A percentile compares a stretch with the other conserved stretches of the same genome.
These are phyloP conservation scores for Coix lacrymajobi DNA, from an alignment of 176 grass and related monocot genomes.

Conservation along the genomic window DNA sequence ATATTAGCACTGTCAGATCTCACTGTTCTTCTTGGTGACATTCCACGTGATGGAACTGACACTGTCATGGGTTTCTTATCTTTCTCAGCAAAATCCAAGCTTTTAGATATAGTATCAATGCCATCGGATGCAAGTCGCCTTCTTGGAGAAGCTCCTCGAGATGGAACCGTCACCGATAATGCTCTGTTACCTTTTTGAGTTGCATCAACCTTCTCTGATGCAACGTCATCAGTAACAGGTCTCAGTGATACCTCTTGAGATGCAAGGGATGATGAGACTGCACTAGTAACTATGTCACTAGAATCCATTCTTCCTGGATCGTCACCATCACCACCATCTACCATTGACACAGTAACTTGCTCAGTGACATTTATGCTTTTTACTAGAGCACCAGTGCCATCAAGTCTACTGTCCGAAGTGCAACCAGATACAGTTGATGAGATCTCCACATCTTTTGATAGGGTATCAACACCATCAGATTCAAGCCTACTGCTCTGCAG, in stretches of 20 bases:
- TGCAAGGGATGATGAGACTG: slow-evolving; percentile 20
- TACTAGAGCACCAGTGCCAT: slow-evolving; percentile 15
- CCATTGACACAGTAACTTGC: not conserved
- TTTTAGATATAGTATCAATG: slow-evolving; percentile 36
- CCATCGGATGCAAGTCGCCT: slow-evolving; percentile 39
- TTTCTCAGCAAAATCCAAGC: slow-evolving; percentile 41
- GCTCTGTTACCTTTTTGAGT: slow-evolving; percentile 14
- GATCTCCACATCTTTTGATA: slow-evolving; percentile 5
- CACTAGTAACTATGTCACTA: slow-evolving; percentile 13
- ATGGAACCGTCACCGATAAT: slow-evolving; percentile 39
- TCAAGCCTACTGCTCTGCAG: not conserved
- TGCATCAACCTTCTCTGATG: slow-evolving; percentile 15
- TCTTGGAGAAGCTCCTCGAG: slow-evolving; percentile 50
- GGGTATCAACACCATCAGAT: not conserved
- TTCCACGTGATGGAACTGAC: slow-evolving; percentile 32
- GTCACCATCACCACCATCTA: slow-evolving; percentile 13
- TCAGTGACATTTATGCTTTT: slow-evolving; percentile 14
- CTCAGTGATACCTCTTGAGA: slow-evolving; percentile 20
- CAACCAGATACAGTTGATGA: slow-evolving; percentile 18
- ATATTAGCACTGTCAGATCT: slow-evolving; percentile 31
- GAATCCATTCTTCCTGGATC: slow-evolving; percentile 31
- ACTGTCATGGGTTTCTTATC: slow-evolving; percentile 24
- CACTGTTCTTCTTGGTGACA: slow-evolving; percentile 49
- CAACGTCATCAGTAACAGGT: slow-evolving; percentile 15
- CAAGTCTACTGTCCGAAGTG: slow-evolving; percentile 28